Conservation (phyloP, 2,329 filamentous ascomycete genomes). For the Stachybotrys elegans region DNA sequence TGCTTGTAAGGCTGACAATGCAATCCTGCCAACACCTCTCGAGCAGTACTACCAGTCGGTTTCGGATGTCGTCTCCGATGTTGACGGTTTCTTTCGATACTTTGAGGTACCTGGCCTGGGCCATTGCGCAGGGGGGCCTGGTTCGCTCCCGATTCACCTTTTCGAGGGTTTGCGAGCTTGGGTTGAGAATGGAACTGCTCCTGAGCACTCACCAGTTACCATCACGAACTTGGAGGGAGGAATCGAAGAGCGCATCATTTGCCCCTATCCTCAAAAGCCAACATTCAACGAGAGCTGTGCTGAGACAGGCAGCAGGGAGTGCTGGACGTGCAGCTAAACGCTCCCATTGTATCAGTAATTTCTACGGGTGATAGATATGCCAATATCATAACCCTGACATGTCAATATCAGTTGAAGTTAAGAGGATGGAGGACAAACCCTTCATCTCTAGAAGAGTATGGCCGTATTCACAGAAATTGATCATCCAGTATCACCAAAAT, state of each 20-base stretch:
- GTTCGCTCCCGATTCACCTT: slow-evolving; percentile 3
- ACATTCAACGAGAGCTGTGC: background rate
- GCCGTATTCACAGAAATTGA: too few species aligned
- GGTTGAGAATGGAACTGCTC: slow-evolving; percentile 9
- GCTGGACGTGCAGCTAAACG: background rate
- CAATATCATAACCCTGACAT: too few species aligned
- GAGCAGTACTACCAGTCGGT: background rate
- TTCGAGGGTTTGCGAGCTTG: slow-evolving; percentile 7
- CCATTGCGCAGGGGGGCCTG: slow-evolving; percentile 6
- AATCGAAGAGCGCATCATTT: slow-evolving; percentile 4
- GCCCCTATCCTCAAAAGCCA: slow-evolving; percentile 8
- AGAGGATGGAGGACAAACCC: too few species aligned
- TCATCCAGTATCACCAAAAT: too few species aligned
- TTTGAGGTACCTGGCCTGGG: slow-evolving; percentile 9
- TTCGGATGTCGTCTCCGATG: background rate
- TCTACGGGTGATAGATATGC: too few species aligned
- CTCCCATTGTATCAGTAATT: too few species aligned
- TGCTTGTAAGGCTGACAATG: background rate
- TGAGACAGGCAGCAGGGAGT: background rate
- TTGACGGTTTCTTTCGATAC: background rate
- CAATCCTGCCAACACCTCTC: background rate
- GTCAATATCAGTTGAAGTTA: too few species aligned
- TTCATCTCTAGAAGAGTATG: too few species aligned
- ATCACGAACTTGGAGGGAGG: slow-evolving; percentile 1
- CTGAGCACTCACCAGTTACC: slow-evolving; percentile 2